Base-by-base conservation (phyloP, 805 yeast genomes). In the Starmerella etchellsii region DNA sequence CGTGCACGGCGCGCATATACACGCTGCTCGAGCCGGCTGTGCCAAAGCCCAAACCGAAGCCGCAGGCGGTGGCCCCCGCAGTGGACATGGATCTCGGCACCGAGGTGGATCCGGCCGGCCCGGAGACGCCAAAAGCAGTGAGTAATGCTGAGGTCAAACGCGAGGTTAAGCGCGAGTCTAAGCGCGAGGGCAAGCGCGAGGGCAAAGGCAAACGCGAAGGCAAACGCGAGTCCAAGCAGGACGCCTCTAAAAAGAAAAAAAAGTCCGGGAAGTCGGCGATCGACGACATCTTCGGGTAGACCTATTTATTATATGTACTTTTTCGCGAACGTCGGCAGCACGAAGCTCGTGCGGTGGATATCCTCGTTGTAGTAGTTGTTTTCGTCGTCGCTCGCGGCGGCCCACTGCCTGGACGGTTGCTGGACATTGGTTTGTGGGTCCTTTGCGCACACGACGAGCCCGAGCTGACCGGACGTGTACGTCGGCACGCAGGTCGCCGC, bases 361-460 rank as follows among this genome's bases (percentile, higher is more conserved):
- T 70, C 71, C 56, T 74, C 72, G 63, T 77, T 84, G 70, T 88
- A 88, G 69, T 91, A 88, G 74, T 75, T 76, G 55, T 79, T 59
- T 60, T 74, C 66, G 21, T 58, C 63, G 58, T 81, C 94, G 48
- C 73, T 71, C 44, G 70, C 78, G 34, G 67, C 71, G 39, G 74
- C 60, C 61, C 81, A 64, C 25, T 69, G 66, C 62, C 95, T 75
- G 47, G 73, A 50, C 36, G 97, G 95, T 50, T 62, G 67, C 54
- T 64, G 69, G 43, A 88, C 80, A 48, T 78, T 67, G 37, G 78
- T 76, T 21, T 62, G 53, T 14, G 72, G 59, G 57, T 81, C 80
- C 68, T 85, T 88, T 48, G 79, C 72, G 63, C 96, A 87, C 46
- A 88, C 87, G 95, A 88, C 83, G 66, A 91, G 83, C n/a, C 97